These are phyloP conservation scores for Aureobasidium uvarum DNA, from an alignment of 2,329 filamentous ascomycete genomes.

Conservation along the genomic window DNA sequence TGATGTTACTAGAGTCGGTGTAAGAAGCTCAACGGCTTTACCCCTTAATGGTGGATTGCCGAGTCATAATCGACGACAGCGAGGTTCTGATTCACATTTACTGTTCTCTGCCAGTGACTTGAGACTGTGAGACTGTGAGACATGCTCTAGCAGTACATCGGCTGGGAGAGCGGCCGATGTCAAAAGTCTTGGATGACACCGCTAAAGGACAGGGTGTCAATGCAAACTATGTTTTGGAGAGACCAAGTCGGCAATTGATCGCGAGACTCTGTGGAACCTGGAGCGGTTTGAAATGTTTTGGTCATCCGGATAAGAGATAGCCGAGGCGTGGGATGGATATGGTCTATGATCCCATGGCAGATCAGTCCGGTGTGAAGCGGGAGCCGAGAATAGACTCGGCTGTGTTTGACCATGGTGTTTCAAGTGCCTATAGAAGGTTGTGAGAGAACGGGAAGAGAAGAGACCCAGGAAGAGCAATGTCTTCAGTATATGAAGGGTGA, in stretches of 20 bases:
- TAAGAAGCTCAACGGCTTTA: slow-evolving; percentile 1
- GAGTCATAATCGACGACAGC: background rate
- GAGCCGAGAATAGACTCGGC: slow-evolving; percentile 12
- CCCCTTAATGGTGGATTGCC: background rate
- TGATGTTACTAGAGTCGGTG: background rate
- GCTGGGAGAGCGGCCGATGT: too few relatives aligned
- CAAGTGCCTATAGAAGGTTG: slow-evolving; percentile 12
- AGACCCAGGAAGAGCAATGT: background rate
- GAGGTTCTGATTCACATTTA: background rate
- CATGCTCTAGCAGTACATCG: background rate
- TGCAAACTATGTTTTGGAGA: too few relatives aligned
- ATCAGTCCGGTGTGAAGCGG: background rate
- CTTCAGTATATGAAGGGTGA: background rate
- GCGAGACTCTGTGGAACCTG: background rate
- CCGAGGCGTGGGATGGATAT: background rate
- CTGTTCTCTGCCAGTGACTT: background rate
- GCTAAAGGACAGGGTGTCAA: background rate
- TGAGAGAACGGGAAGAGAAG: background rate
- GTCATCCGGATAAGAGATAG: background rate
- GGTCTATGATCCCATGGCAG: background rate
- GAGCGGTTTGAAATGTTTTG: background rate
- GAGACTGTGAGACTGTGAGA: background rate
- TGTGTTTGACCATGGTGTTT: slow-evolving; percentile 7
- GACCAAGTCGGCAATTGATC: background rate
- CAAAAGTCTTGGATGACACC: background rate